A percentile compares a stretch with the other conserved stretches of the same genome.
Evolutionary conservation across 2,329 filamentous ascomycete genomes (phyloP).

Genomic region (Hortaea sp.): DNA sequence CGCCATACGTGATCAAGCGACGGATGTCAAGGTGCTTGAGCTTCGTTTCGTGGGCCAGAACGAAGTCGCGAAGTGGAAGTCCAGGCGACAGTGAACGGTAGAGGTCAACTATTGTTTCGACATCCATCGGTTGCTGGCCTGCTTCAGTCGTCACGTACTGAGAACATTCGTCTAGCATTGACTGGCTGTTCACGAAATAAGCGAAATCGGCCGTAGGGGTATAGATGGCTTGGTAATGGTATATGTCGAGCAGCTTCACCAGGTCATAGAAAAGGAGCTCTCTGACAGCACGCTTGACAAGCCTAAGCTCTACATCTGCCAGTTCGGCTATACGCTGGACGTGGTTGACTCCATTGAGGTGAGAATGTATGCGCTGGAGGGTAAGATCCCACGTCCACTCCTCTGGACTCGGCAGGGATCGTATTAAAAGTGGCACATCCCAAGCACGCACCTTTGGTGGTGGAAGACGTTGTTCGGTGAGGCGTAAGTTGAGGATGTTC

Average conservation of each 20-base stretch:
- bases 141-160: conserved; percentile 61
- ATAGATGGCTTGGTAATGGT: conserved; percentile 89
- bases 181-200: conserved; percentile 65
- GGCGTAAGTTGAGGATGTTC: conserved; percentile 21
- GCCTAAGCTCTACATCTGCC: conserved; percentile 75
- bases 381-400: conserved; percentile 67
- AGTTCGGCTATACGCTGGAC: conserved; percentile 76
- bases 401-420: conserved; percentile 40
- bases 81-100: conserved; percentile 80
- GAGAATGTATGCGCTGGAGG: conserved; percentile 66
- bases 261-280: conserved; percentile 92
- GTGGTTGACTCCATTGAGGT: conserved; percentile 85
- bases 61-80: conserved; percentile 78
- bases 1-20: conserved; percentile 85
- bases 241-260: conserved; percentile 82
- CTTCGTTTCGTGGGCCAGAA: conserved; percentile 37
- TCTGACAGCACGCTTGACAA: conserved; percentile 76
- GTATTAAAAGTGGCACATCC: conserved; percentile 76
- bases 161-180: conserved; percentile 77
- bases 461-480: conserved; percentile 50
- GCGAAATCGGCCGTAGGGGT: conserved; percentile 70
- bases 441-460: conserved; percentile 72
- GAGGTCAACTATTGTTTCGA: conserved; percentile 55
- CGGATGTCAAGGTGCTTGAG: conserved; percentile 75
- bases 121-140: conserved; percentile 16